Conservation (phyloP, 148 eudicot species). For the Chenopodium berlandieri region DNA sequence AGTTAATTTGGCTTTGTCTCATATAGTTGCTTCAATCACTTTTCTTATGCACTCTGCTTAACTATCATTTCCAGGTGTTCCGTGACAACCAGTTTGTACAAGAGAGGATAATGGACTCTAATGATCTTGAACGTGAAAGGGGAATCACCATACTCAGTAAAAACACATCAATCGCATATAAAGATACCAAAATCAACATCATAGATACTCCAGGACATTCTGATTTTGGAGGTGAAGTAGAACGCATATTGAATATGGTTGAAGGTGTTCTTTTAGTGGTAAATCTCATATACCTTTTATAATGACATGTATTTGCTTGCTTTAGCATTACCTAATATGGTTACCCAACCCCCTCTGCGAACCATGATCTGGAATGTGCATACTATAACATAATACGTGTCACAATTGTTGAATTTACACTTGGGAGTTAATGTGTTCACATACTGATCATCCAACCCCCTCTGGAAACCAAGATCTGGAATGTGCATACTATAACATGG, state of each 20-base stretch:
- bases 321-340: background rate
- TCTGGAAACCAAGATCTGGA: background rate
- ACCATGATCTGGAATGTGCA: background rate
- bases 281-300: conserved; percentile 9
- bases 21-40: background rate
- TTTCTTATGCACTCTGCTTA: background rate
- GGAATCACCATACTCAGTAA: conserved; percentile 98
- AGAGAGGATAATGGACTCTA: conserved; percentile 98
- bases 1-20: background rate
- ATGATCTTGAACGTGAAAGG: conserved; percentile 97
- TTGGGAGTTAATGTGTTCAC: too few relatives aligned
- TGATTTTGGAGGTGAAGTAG: conserved; percentile 99
- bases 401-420: too few relatives aligned
- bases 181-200: conserved; percentile 88
- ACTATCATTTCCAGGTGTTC: conserved; percentile 68
- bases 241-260: conserved; percentile 96
- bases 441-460: background rate
- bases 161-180: conserved; percentile 84
- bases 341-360: background rate
- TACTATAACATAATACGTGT: background rate
- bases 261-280: conserved; percentile 98
- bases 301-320: background rate
- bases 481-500: background rate
- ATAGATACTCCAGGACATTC: conserved; percentile 99
- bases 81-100: conserved; percentile 93